Evolutionary conservation across 139 green algal species (phyloP).

Genomic region (Micromonas pusilla): DNA sequence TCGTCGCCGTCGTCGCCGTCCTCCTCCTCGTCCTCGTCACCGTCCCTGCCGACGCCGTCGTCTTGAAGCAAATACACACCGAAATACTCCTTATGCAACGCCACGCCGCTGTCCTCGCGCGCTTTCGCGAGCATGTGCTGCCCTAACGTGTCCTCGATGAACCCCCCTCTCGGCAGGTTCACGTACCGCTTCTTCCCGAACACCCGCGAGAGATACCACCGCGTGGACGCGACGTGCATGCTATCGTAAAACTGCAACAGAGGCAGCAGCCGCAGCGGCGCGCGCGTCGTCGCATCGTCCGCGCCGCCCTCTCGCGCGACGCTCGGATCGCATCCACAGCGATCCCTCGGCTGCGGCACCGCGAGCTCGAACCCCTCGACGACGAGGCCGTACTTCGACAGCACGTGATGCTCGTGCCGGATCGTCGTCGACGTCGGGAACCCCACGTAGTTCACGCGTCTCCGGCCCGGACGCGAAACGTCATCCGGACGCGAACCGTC

Average conservation of each 20-base stretch:
- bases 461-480: no score
- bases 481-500: no score
- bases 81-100: background rate
- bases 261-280: background rate
- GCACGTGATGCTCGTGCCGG: background rate
- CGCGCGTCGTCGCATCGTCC: background rate
- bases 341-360: background rate
- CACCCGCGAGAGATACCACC: conserved; percentile 8
- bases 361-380: background rate
- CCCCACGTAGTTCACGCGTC: conserved; percentile 11
- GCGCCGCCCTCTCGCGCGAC: no score
- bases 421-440: conserved; percentile 19
- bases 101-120: background rate
- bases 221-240: conserved; percentile 23
- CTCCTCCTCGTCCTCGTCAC: background rate
- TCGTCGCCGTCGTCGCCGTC: background rate
- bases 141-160: conserved; percentile 19
- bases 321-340: no score
- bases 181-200: conserved; percentile 1
- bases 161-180: background rate
- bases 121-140: conserved; percentile 8
- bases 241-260: conserved; percentile 19
- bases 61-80: background rate
- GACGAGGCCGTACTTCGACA: background rate
- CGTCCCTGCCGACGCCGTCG: background rate